Conservation (phyloP, 164 flowering plant genomes). For the Cinnamomum chago region DNA sequence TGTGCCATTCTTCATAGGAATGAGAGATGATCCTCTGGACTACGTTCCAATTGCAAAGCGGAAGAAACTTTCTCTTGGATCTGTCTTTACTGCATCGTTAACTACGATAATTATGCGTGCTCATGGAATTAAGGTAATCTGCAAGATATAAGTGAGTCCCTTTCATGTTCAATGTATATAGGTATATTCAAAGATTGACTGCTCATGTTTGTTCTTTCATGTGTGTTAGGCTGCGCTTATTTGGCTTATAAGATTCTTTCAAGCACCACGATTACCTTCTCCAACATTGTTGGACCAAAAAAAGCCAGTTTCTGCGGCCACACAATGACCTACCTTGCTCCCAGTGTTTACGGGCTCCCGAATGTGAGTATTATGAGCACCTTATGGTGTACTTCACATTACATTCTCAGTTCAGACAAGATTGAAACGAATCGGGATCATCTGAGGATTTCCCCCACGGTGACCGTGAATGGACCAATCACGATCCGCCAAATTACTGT, state of each 20-base stretch:
- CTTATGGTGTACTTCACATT: no score
- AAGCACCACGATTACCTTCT: constrained; percentile 49
- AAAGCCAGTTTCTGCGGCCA: constrained; percentile 55
- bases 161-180: neutral
- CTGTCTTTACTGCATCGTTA: constrained; percentile 30
- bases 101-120: constrained; percentile 24
- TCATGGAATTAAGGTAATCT: constrained; percentile 51
- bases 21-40: constrained; percentile 46
- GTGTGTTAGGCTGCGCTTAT: constrained; percentile 33
- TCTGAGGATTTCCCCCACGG: no score
- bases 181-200: neutral
- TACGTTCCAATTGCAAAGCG: constrained; percentile 52
- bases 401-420: no score
- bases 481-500: no score
- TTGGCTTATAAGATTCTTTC: constrained; percentile 21
- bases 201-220: neutral
- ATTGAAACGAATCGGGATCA: neutral
- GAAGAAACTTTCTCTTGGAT: constrained; percentile 60
- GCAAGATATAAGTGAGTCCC: neutral
- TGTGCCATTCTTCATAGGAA: constrained; percentile 43
- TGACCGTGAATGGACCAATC: no score
- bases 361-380: constrained; percentile 28
- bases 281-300: constrained; percentile 61
- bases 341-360: constrained; percentile 50
- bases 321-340: constrained; percentile 52